Evolutionary conservation across 495 filamentous ascomycete species (phyloP).

Genomic region (Penicillium cataractarum): DNA sequence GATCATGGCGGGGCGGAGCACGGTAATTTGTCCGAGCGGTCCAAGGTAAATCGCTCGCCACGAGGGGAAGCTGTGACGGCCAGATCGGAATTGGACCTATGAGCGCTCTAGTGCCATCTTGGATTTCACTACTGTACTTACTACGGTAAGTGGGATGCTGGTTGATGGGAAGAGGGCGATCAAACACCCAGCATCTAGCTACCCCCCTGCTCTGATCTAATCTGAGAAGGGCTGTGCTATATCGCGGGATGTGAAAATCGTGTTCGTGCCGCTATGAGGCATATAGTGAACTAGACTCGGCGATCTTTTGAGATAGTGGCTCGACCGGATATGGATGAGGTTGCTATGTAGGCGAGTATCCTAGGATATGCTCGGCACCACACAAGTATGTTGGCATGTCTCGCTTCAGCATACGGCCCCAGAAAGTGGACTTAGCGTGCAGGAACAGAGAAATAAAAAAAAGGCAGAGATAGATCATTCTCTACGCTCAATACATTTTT

Average conservation of each 20-base stretch:
- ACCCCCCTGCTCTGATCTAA: background rate
- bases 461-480: background rate
- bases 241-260: conserved; percentile 1
- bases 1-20: conserved; percentile 6
- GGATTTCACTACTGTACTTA: background rate
- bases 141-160: background rate
- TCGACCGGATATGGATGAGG: background rate
- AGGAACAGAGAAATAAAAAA: background rate
- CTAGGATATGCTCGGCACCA: background rate
- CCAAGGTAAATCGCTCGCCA: conserved; percentile 4
- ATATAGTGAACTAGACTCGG: background rate
- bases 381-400: background rate
- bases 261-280: background rate
- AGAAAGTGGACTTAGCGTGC: background rate
- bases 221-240: background rate
- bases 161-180: background rate
- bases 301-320: background rate
- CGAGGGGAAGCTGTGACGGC: background rate
- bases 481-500: background rate
- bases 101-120: background rate
- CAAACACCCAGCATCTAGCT: background rate
- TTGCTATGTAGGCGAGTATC: background rate
- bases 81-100: background rate
- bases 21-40: conserved; percentile 4
- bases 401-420: background rate